Evolutionary conservation across 345 rosid genomes (phyloP), one percentile per base, ranked within the genome.

Genomic region (Rhodamnia argentea): DNA sequence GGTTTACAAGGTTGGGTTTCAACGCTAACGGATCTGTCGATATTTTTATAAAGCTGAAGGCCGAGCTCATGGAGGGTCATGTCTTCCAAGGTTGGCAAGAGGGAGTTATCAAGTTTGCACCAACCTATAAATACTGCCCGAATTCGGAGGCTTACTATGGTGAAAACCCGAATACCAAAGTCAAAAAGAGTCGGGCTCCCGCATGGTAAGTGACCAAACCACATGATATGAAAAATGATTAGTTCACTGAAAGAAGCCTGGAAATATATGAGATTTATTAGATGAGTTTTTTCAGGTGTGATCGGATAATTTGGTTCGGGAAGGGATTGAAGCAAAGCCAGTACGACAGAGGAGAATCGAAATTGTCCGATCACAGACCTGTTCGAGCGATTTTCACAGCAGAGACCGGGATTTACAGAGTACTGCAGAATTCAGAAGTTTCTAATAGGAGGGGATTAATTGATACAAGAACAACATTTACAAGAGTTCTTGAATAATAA

Each of bases 221-320:
- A 55, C 60, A 24, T 20, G 6, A 37, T 37, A 18, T 32, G 81
- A 70, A 37, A 70, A 70, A 37, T 18, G 47, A 24, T 18, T 70
- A 18, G 47, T 70, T 70, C 81, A 10, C 81, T 37, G 26, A 70
- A 37, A 20, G 81, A 37, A 70, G 37, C 26, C 81, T 37, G 81
- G 26, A 70, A 24, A n/a, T 15, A 22, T 10, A 53, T 24, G 62
- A 83, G 40, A 83, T 12, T 52, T 18, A 59, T 2, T 22, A 27
- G 40, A 47, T 23, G 27, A 54, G 37, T 14, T 84, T 24, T 52
- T 83, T 84, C 87, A 90, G 91, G 91, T 90, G 91, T 29, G 91
- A 90, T 60, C 87, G 91, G 76, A 87, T 90, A 81, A 88, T 90
- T 60, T 90, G 90, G 91, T 90, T 40, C 5, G 90, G 91, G 52